phyloP scores from a whole-genome alignment of 2,329 filamentous ascomycete genomes.

The Ophiobolus disseminans region DNA sequence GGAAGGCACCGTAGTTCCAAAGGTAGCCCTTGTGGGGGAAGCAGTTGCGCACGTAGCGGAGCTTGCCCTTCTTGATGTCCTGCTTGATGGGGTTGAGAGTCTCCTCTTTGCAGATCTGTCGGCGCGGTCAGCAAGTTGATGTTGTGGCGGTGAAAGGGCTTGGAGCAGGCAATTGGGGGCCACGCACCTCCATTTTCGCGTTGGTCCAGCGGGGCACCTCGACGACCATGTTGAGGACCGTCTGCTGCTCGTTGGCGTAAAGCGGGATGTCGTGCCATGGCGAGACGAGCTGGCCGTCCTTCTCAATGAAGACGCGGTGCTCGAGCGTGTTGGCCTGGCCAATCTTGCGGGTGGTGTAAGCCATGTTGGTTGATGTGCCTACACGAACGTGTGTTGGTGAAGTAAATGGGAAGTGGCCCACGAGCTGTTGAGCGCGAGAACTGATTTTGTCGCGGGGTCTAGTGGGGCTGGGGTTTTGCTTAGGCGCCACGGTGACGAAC shows the following conservation, averaged over 20 bases:
- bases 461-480: conserved; percentile 48
- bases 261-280: conserved; percentile 99
- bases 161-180: conserved; percentile 13
- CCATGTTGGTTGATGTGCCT: conserved; percentile 52
- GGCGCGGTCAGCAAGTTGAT: conserved; percentile 27
- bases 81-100: conserved; percentile 99
- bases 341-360: conserved; percentile 87
- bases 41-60: conserved; percentile 99
- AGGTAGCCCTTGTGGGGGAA: conserved; percentile 99
- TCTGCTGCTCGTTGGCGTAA: conserved; percentile 95
- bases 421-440: conserved; percentile 48
- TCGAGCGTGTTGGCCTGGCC: conserved; percentile 91
- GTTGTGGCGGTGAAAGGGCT: conserved; percentile 18
- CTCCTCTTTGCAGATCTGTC: conserved; percentile 97
- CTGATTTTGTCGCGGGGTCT: conserved; percentile 50
- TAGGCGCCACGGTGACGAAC: conserved; percentile 50
- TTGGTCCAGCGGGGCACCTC: conserved; percentile 99
- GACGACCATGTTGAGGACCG: conserved; percentile 97
- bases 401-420: conserved; percentile 49
- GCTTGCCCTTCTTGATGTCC: conserved; percentile 99
- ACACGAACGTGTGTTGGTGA: conserved; percentile 26
- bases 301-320: conserved; percentile 97
- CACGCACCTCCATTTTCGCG: conserved; percentile 94
- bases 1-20: conserved; percentile 99
- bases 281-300: conserved; percentile 92